phyloP scores from a whole-genome alignment of 2,329 filamentous ascomycete species.

The Aspergillus uvarum region DNA sequence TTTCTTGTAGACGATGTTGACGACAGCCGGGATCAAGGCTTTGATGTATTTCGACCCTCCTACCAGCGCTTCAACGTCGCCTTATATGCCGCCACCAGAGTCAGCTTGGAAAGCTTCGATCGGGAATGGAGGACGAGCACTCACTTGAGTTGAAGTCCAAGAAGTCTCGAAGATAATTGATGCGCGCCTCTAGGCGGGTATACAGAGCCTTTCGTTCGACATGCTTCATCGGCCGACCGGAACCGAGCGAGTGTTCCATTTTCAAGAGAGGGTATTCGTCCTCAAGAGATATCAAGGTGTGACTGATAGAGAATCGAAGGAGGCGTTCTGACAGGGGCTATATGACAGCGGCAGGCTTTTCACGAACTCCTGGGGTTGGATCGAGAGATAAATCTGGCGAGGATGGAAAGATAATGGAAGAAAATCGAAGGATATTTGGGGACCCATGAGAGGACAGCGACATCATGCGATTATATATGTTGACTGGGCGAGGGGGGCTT shows the following conservation, averaged over 20 bases:
- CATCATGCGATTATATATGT: slow-evolving; percentile 22
- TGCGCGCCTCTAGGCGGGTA: slow-evolving; percentile 66
- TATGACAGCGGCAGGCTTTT: neutral
- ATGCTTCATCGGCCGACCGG: slow-evolving; percentile 49
- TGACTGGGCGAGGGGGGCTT: neutral
- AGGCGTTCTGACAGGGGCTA: neutral
- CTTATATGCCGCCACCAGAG: slow-evolving; percentile 40
- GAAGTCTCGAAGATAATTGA: slow-evolving; percentile 72
- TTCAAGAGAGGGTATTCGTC: neutral
- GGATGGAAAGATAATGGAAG: slow-evolving; percentile 6
- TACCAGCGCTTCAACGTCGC: slow-evolving; percentile 69
- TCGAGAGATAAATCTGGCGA: neutral
- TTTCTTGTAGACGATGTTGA: slow-evolving; percentile 83
- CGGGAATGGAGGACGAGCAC: slow-evolving; percentile 27
- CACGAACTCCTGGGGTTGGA: slow-evolving; percentile 13
- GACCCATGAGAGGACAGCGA: slow-evolving; percentile 12
- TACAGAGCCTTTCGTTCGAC: slow-evolving; percentile 71
- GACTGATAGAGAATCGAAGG: neutral
- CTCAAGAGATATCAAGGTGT: neutral
- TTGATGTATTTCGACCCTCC: slow-evolving; percentile 74
- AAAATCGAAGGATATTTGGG: slow-evolving; percentile 7
- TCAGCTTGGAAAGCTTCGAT: neutral
- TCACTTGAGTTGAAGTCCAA: slow-evolving; percentile 71
- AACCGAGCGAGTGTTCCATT: slow-evolving; percentile 18
- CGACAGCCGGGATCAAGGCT: slow-evolving; percentile 76